A percentile compares a stretch with the other conserved stretches of the same genome.
phyloP scores from a whole-genome alignment of 2,329 filamentous ascomycete species.

The Trichoderma gracile region DNA sequence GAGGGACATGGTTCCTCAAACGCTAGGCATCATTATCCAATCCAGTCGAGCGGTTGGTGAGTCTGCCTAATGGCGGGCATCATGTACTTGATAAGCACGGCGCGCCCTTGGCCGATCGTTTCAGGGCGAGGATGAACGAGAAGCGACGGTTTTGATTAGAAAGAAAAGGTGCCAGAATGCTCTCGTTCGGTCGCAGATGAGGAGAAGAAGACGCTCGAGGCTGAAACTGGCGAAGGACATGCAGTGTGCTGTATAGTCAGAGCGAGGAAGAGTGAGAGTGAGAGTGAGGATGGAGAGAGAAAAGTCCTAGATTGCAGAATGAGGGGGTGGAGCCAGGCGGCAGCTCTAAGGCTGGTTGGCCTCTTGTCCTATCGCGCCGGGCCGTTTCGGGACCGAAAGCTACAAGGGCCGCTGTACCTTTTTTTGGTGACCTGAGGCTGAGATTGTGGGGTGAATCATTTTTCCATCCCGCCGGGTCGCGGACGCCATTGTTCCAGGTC shows the following conservation, averaged over 20 bases:
- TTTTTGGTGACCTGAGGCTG: neutral
- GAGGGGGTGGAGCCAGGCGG: constrained; percentile 19
- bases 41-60: constrained; percentile 3
- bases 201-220: no score
- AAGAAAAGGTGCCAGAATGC: neutral
- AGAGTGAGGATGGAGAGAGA: neutral
- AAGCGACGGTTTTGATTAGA: neutral
- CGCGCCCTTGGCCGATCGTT: constrained; percentile 5
- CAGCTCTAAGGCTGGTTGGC: neutral
- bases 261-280: neutral
- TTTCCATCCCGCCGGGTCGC: constrained; percentile 5
- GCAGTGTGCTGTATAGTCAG: neutral
- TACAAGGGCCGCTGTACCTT: no score
- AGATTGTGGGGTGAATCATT: neutral
- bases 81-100: neutral
- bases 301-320: constrained; percentile 14
- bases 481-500: no score
- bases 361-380: constrained; percentile 1
- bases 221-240: neutral
- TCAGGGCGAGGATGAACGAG: neutral
- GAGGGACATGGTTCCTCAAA: constrained; percentile 19
- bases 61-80: constrained; percentile 22
- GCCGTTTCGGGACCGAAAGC: constrained; percentile 7
- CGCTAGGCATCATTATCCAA: constrained; percentile 23
- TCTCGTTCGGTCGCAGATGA: neutral